Evolutionary conservation across 495 filamentous ascomycete species (phyloP).

Genomic region (Pyronema omphalodes): DNA sequence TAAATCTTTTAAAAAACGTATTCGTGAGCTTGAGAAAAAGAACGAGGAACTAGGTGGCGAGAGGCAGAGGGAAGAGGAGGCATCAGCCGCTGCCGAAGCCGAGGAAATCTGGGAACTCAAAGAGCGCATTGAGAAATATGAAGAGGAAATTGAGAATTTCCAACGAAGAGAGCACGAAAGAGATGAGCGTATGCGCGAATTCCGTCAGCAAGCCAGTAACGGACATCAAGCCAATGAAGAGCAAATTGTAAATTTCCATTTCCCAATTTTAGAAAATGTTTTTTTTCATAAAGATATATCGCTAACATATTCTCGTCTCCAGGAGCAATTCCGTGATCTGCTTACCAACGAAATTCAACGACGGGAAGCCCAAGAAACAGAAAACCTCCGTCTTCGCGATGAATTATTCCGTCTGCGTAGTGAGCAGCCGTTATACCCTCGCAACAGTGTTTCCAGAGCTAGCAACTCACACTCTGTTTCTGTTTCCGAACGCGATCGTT

Average conservation of each 20-base stretch:
- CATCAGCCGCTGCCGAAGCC: constrained; percentile 53
- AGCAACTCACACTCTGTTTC: constrained; percentile 46
- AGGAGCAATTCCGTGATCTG: constrained; percentile 40
- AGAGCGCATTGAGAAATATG: constrained; percentile 66
- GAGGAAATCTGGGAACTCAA: constrained; percentile 68
- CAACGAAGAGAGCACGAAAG: constrained; percentile 43
- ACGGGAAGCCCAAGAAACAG: constrained; percentile 77
- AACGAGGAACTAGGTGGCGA: constrained; percentile 54
- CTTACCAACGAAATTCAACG: constrained; percentile 82
- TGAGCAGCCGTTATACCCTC: constrained; percentile 36
- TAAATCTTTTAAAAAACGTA: constrained; percentile 52
- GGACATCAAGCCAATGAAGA: constrained; percentile 61
- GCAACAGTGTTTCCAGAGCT: constrained; percentile 42
- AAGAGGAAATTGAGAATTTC: constrained; percentile 64
- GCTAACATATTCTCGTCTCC: constrained; percentile 6
- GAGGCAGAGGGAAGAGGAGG: constrained; percentile 39
- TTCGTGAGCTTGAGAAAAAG: constrained; percentile 73
- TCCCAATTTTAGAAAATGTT: not conserved
- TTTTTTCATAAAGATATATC: not conserved
- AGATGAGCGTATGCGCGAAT: constrained; percentile 14
- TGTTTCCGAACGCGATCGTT: constrained; percentile 38
- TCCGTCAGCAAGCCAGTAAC: not conserved
- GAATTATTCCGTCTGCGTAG: constrained; percentile 60
- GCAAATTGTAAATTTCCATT: constrained; percentile 39
- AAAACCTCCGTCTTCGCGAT: constrained; percentile 67